Evolutionary conservation across 768 basidiomycete species (phyloP), one percentile per base, ranked within the genome.

Genomic region (Boletellus sp.): DNA sequence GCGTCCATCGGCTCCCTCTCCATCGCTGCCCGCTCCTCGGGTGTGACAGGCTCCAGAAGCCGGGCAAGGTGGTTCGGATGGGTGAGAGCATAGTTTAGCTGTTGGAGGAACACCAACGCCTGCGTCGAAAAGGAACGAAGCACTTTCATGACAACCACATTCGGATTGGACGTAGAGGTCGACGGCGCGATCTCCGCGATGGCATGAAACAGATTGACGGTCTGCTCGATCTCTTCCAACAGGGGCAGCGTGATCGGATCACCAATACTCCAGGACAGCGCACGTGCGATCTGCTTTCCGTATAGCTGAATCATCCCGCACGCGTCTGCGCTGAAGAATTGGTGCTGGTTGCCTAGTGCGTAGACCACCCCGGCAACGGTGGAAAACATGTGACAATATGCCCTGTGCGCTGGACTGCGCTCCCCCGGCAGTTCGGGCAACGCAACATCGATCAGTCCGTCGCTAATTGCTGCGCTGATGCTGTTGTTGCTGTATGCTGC

Each of bases 1-100:
- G 68, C 53, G 12, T 59, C 56, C 43, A 59, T 59, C 12, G 66
- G 56, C 40, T 87, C 85, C 53, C 83, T 84, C 58, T 93, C 87
- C 42, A 90, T 73, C 42, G 74, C 74, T 0, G 69, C 68, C 7
- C 86, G 79, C 58, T 95, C 94, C 11, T 91, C 90, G 2, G 77
- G 64, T 0, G 87, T 86, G 13, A 89, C 75, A 6, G 91, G 85
- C 50, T 94, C 90, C 57, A 94, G 74, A 23, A 90, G 73, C 55
- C 84, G 85, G 1, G 86, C 83, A 12, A 96, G 77, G 58, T 93
- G 86, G 60, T 94, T 89, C 7, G 94, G 94, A 66, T 97, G 94
- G 0, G 90, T 86, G 41, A 95, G 75, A 0, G 90, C 88, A 56
- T 94, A 93, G 66, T 93, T 94, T 53, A 96, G 70, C 55, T 93